Evolutionary conservation across 2,329 filamentous ascomycete genomes (phyloP).

Genomic region (Drechslera avenae): DNA sequence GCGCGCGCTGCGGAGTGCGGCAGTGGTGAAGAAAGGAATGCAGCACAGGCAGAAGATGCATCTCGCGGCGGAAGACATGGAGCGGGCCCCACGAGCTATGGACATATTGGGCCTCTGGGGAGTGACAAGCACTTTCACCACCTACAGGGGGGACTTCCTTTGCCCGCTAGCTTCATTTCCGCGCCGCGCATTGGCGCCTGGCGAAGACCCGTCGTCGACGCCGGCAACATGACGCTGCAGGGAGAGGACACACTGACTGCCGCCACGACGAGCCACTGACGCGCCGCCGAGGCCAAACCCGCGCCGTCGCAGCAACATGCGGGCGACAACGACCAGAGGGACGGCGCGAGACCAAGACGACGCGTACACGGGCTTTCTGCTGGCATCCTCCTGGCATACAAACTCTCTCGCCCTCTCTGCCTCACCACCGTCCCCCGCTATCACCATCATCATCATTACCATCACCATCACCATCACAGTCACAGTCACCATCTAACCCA

Average conservation of each 20-base stretch:
- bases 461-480: neutral
- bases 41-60: slow-evolving; percentile 18
- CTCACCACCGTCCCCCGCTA: slow-evolving; percentile 8
- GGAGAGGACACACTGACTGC: neutral
- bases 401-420: neutral
- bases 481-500: too few species aligned
- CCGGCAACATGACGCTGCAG: slow-evolving; percentile 12
- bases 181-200: slow-evolving; percentile 25
- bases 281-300: neutral
- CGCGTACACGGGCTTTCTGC: neutral
- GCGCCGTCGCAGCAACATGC: neutral
- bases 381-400: neutral
- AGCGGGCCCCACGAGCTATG: slow-evolving; percentile 22
- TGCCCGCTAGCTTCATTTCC: slow-evolving; percentile 35
- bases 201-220: too few species aligned
- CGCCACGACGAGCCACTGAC: neutral
- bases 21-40: slow-evolving; percentile 25
- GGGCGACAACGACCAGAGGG: neutral
- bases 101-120: slow-evolving; percentile 22
- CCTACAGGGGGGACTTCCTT: slow-evolving; percentile 20
- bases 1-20: slow-evolving; percentile 33
- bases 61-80: slow-evolving; percentile 26
- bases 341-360: neutral
- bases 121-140: slow-evolving; percentile 23
- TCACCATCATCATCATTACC: slow-evolving; percentile 1